Base-by-base conservation (phyloP, 2,329 filamentous ascomycete species). In the Fusarium fujikuroi region DNA sequence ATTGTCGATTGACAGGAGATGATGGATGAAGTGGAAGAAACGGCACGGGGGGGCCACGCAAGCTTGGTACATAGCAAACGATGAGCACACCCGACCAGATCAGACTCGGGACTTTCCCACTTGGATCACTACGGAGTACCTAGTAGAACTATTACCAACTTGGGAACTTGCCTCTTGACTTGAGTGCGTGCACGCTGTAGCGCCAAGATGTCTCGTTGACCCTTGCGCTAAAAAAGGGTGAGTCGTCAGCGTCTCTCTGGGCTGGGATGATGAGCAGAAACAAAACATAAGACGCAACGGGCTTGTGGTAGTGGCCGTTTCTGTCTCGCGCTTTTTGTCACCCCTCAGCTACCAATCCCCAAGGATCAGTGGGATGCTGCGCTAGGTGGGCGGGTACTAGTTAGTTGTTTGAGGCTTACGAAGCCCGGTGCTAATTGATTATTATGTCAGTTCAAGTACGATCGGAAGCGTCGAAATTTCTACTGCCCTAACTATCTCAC, bases 1-100 rank as follows among this genome's bases (percentile, higher is more conserved):
- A 54, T 66, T 63, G 44, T 66, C 40, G 63, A 61, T 72, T 74
- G 56, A 72, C 66, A 73, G 63, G 68, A 75, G 72, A 70, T 60
- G 64, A 62, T 61, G 52, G 46, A 36, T 43, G 52, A 69, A 63
- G 68, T 63, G 69, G 72, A 67, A 73, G 58, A 66, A 62, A 70
- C 72, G 69, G 72, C 69, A 74, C 63, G 60, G 60, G 72, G 72
- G 72, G 72, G 72, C 72, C 72, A 75, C 72, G 72, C 72, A 73
- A 73, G 62, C 70, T 58, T 68, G 54, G 59, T 37, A 32, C 32
- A 32, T 32, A 71, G 53, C 59, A 58, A 68, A 60, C 62, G 57
- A 67, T 53, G 28, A 28, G 30, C 59, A 54, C 50, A 54, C 50
- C 50, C 28, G 40, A 43, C 50, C 50, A 54, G 40, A 43, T 43